Base-by-base conservation (phyloP, 2,329 filamentous ascomycete species). In the Colletotrichum chrysophilum region DNA sequence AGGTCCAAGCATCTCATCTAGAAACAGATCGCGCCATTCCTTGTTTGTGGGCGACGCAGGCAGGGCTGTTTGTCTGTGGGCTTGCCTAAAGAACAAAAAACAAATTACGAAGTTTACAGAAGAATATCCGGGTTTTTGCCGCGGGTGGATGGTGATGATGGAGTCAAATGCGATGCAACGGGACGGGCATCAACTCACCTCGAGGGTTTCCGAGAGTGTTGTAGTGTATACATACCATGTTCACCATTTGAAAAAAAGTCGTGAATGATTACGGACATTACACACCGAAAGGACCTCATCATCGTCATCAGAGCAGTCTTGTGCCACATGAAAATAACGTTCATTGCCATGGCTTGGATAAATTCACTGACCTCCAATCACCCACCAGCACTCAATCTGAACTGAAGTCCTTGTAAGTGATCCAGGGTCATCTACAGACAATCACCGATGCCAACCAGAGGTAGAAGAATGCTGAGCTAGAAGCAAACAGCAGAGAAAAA, bases 1-100 rank as follows among this genome's bases (percentile, higher is more conserved):
- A 93, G 96, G 90, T 93, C 92, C 80, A 93, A 93, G 89, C 92
- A 93, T 87, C 91, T 93, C 78, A 93, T 93, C 80, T 93, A 89
- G 79, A 66, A 52, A 3, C 18, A 18, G 0, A 10, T 52, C 43
- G 14, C 14, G 1, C 56, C n/a, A 13, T 24, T 14, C 32, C 55
- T 18, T 30, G 16, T 24, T 52, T 18, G 26, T 32, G 43, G 52
- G 28, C 30, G 32, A 60, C 24, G 16, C 30, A 38, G 26, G 58
- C 58, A 61, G 18, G 30, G 18, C 30, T 21, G 30, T 13, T 38
- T 38, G 10, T 21, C n/a, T n/a, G 36, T 12, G 8, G 18, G 56
- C 66, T 66, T 32, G 24, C 38, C 52, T 14, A 56, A 34, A 24
- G 55, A 28, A 58, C 43, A 52, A 58, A 24, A 56, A 58, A 13